A percentile compares a stretch with the other conserved stretches of the same genome.
Conservation (phyloP, 257 asterid species). For the Salvia splendens region DNA sequence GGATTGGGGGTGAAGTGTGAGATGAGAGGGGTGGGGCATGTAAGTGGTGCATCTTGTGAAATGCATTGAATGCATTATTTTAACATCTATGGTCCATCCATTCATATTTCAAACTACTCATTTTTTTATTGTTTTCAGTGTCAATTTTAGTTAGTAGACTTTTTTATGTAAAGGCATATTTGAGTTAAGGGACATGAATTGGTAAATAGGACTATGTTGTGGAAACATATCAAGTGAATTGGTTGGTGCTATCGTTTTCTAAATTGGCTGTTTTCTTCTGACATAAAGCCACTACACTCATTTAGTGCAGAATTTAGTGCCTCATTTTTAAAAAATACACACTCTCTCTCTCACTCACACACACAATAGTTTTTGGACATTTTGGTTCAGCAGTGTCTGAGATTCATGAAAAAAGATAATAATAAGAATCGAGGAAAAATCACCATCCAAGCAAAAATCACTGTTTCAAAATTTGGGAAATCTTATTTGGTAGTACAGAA, state of each 20-base stretch:
- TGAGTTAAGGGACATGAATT: constrained; percentile 44
- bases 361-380: neutral
- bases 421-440: neutral
- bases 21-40: neutral
- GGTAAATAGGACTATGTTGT: constrained; percentile 33
- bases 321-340: neutral
- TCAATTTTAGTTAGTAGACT: too few relatives aligned
- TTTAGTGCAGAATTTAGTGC: neutral
- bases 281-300: constrained; percentile 24
- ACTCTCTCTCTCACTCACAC: neutral
- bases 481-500: constrained; percentile 1
- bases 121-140: too few relatives aligned
- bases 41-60: neutral
- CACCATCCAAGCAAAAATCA: neutral
- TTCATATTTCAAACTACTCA: too few relatives aligned
- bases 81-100: too few relatives aligned
- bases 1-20: neutral
- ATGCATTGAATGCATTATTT: neutral
- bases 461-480: constrained; percentile 2
- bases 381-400: too few relatives aligned
- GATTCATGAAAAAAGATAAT: too few relatives aligned
- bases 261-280: constrained; percentile 40
- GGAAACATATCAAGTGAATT: constrained; percentile 50
- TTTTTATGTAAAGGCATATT: constrained; percentile 26
- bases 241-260: constrained; percentile 52